Evolutionary conservation across 805 yeast species (phyloP), one percentile per base, ranked within the genome.

Genomic region (Vanderwaltozyma yarrowii): DNA sequence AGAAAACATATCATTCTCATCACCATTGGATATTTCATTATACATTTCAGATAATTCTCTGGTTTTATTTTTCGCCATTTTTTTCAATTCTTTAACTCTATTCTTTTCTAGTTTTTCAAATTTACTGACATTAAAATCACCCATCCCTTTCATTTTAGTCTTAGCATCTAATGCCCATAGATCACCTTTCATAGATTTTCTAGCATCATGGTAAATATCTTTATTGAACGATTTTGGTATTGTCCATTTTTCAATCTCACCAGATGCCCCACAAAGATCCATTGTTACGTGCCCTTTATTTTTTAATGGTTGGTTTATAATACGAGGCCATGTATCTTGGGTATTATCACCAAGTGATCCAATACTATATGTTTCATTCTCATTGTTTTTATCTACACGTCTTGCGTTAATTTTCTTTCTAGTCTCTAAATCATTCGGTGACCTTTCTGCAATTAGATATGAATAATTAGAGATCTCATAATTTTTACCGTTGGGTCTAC

Each of bases 171-270:
- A 58, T 0, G 82, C 79, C 98, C 97, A 92, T 37, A 79, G 61
- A 56, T 92, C 98, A 17, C 96, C 95, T 53, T 74, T 73, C n/a
- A 60, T 60, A 0, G 85, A 74, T 57, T 92, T 89, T 39, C 96
- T 70, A 0, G 95, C 95, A 64, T 92, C 97, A 52, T 84, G 94
- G 49, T 85, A 92, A 2, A 67, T 75, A 43, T 75, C 80, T 44
- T 76, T 75, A 5, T 85, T 82, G 38, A 73, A 68, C 15, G 94
- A 77, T 55, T 79, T 82, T 0, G 96, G 80, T 2, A 92, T 73
- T 13, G 78, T 78, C 95, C 96, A 87, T 42, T 78, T 76, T 60
- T 89, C 96, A 31, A 89, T 60, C 33, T 72, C 70, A 1, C 96
- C 96, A 12, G 79, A 70, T 0, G 88, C 73, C 0, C 85, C 76